phyloP scores from a whole-genome alignment of 805 yeast genomes.

The Metschnikowia matae region DNA sequence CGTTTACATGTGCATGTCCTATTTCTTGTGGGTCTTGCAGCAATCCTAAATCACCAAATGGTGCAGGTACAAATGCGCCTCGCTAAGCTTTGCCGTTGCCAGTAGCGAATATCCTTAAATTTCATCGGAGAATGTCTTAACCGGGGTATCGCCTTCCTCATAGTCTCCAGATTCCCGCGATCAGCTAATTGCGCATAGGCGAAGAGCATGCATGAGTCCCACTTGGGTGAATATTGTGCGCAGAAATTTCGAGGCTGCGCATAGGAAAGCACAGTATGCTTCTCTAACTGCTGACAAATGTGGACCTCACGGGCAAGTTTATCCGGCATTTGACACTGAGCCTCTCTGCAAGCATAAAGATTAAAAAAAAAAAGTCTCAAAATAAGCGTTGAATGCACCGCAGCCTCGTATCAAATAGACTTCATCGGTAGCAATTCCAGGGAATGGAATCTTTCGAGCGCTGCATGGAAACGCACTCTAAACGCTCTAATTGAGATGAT shows the following conservation, averaged over 20 bases:
- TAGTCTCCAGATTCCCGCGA: not conserved
- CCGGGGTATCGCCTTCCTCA: not conserved
- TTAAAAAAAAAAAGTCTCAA: not conserved
- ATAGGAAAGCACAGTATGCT: not conserved
- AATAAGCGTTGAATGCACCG: not conserved
- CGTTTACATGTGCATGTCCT: not conserved
- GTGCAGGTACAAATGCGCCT: not conserved
- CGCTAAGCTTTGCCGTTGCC: not conserved
- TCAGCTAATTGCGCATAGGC: constrained; percentile 1
- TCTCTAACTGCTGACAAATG: not conserved
- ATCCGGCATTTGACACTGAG: not conserved
- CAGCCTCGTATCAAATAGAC: not conserved
- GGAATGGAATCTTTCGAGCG: not conserved
- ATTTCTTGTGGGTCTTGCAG: not conserved
- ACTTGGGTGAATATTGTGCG: not conserved
- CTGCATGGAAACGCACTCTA: not conserved
- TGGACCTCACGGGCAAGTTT: not conserved
- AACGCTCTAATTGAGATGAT: not conserved
- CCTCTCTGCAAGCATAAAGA: not conserved
- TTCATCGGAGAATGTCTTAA: not conserved
- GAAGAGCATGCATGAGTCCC: not conserved
- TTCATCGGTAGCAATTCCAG: too few relatives aligned
- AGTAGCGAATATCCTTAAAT: not conserved
- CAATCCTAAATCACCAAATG: not conserved
- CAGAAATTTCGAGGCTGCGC: not conserved